phyloP scores from a whole-genome alignment of 345 rosid species.

The Murraya koenigii region DNA sequence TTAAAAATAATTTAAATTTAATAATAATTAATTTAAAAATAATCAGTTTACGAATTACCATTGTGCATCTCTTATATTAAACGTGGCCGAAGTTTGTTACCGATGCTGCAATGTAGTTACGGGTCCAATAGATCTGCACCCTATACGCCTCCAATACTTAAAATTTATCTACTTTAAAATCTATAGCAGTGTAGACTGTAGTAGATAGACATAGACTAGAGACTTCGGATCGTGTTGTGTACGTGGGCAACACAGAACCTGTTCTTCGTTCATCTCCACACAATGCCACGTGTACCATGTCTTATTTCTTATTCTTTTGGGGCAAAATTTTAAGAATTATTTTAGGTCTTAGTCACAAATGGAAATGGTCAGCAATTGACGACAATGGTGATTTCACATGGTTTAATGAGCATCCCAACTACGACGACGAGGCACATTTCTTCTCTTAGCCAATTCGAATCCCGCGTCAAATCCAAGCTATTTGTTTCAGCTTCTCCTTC shows the following conservation, averaged over 20 bases:
- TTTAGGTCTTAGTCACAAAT: not conserved
- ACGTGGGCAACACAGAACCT: conserved; percentile 5
- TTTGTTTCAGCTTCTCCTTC: not conserved
- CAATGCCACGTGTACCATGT: not conserved
- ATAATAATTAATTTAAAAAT: too few relatives aligned
- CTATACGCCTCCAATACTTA: too few relatives aligned
- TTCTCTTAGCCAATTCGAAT: conserved; percentile 15
- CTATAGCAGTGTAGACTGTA: too few relatives aligned
- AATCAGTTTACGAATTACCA: too few relatives aligned
- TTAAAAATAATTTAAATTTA: too few relatives aligned
- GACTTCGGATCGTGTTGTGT: not conserved
- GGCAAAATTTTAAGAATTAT: not conserved
- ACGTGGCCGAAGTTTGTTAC: too few relatives aligned
- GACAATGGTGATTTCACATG: conserved; percentile 22
- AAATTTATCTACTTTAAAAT: too few relatives aligned
- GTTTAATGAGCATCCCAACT: conserved; percentile 2
- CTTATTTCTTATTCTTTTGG: not conserved
- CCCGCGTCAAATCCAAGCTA: conserved; percentile 14
- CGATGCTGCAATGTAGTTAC: too few relatives aligned
- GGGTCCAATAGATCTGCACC: too few relatives aligned
- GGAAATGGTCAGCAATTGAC: not conserved
- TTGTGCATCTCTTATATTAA: too few relatives aligned
- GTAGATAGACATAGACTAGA: too few relatives aligned
- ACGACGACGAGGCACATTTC: conserved; percentile 9
- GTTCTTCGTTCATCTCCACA: not conserved